A percentile compares a stretch with the other conserved stretches of the same genome.
phyloP scores from a whole-genome alignment of 2,329 filamentous ascomycete species.

The Coniochaeta ligniaria region DNA sequence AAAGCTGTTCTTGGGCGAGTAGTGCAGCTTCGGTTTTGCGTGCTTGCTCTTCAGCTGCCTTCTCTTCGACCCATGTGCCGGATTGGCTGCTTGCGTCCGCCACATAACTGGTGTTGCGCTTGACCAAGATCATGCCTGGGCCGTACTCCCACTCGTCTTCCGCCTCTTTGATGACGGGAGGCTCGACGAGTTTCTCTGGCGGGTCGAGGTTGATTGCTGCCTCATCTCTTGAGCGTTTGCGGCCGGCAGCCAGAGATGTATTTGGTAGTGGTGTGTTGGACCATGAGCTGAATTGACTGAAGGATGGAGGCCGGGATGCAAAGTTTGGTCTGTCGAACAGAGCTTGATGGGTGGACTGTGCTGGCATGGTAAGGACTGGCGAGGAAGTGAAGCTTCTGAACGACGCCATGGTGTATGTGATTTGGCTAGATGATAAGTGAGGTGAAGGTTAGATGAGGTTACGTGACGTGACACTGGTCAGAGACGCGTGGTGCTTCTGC shows the following conservation, averaged over 20 bases:
- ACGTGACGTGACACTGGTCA: conserved; percentile 13
- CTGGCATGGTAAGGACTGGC: conserved; percentile 39
- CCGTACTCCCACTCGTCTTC: conserved; percentile 64
- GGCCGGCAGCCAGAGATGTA: conserved; percentile 42
- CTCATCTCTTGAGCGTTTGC: conserved; percentile 72
- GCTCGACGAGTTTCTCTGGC: conserved; percentile 36
- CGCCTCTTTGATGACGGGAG: conserved; percentile 40
- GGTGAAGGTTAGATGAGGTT: conserved; percentile 12
- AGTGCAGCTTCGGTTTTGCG: conserved; percentile 33
- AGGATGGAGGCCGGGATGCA: conserved; percentile 28
- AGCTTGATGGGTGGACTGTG: conserved; percentile 32
- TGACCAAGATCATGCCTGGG: conserved; percentile 67
- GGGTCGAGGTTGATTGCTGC: conserved; percentile 60
- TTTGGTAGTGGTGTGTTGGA: conserved; percentile 18
- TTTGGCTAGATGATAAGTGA: conserved; percentile 17
- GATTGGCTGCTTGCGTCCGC: conserved; percentile 60
- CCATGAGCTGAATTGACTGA: conserved; percentile 25
- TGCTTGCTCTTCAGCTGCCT: conserved; percentile 46
- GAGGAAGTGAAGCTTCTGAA: conserved; percentile 36
- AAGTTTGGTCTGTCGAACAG: conserved; percentile 31
- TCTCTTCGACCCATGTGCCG: conserved; percentile 67
- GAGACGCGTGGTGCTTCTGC: conserved; percentile 7
- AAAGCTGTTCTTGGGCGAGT: conserved; percentile 33
- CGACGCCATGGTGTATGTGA: conserved; percentile 31
- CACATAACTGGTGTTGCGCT: conserved; percentile 50